Evolutionary conservation across 2,329 filamentous ascomycete species (phyloP), one percentile per base, ranked within the genome.

Genomic region (Neofusicoccum sp.): DNA sequence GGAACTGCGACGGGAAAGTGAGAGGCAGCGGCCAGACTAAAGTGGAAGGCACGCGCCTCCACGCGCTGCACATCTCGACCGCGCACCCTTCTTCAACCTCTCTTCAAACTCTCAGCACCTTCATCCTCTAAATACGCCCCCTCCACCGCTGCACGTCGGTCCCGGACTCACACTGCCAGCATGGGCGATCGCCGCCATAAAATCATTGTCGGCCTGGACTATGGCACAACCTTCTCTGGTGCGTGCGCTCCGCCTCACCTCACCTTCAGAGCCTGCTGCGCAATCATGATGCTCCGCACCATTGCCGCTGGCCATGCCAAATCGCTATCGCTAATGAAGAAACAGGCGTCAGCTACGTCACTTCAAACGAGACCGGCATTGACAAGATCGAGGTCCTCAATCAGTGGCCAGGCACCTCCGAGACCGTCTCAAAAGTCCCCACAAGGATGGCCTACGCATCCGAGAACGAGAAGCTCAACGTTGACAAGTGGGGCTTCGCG

Each of bases 161-260:
- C 20, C 20, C 20, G 20, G 20, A 20, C 20, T 7, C 16, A 26
- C 16, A 20, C 7, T 7, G 41, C n/a, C 14, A 44, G 6, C 34
- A 53, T 57, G 38, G 38, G 49, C 7, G 6, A 20, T n/a, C 20
- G 16, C 7, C 58, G 24, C 6, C 49, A 61, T 34, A 57, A 51
- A 26, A 44, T 62, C 41, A 62, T 63, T 41, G 41, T 63, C 6
- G 62, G 60, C 26, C 48, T 63, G 3, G 62, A 63, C 43, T 62
- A 48, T 41, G 62, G 62, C n/a, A 63, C 62, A n/a, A 62, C 62
- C 5, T 62, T 30, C 30, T 60, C 57, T 41, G 58, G 57, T 63
- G 44, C 40, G 57, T 11, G 9, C 7, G 12, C 14, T 6, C 5
- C 5, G 16, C 4, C 16, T 41, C 7, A n/a, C 4, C 38, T n/a